Conservation (phyloP, 495 filamentous ascomycete species). For the Aspergillus sparsus region DNA sequence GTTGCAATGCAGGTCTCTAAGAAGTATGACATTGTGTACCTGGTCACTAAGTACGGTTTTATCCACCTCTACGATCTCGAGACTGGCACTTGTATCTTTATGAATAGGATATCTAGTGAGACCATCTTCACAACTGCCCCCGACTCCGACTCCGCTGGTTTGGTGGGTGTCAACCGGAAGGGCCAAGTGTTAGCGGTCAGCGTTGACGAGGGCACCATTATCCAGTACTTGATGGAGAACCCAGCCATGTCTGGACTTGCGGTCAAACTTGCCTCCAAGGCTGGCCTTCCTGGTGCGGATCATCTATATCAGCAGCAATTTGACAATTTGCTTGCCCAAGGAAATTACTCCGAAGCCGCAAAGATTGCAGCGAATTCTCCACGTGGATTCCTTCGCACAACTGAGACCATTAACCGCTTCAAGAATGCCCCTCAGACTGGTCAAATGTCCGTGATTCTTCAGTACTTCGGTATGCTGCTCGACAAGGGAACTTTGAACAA, state of each 20-base stretch:
- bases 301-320: conserved; percentile 93
- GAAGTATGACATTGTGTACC: conserved; percentile 92
- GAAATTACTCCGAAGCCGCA: conserved; percentile 82
- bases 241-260: conserved; percentile 88
- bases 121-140: conserved; percentile 94
- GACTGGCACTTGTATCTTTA: conserved; percentile 96
- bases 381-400: conserved; percentile 88
- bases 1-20: conserved; percentile 97
- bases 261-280: conserved; percentile 92
- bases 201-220: conserved; percentile 85
- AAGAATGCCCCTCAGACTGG: conserved; percentile 74
- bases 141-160: conserved; percentile 80
- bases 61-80: conserved; percentile 98
- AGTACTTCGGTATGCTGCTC: conserved; percentile 96
- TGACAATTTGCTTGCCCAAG: conserved; percentile 73
- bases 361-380: conserved; percentile 97
- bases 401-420: conserved; percentile 91
- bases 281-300: conserved; percentile 91
- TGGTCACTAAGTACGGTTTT: conserved; percentile 98
- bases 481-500: conserved; percentile 93
- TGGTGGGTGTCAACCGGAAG: conserved; percentile 95
- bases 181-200: conserved; percentile 93
- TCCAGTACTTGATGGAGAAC: conserved; percentile 93
- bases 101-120: conserved; percentile 99
- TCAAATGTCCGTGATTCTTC: conserved; percentile 86